Base-by-base conservation (phyloP, 1,284 basidiomycete species). In the Ganoderma sp. region DNA sequence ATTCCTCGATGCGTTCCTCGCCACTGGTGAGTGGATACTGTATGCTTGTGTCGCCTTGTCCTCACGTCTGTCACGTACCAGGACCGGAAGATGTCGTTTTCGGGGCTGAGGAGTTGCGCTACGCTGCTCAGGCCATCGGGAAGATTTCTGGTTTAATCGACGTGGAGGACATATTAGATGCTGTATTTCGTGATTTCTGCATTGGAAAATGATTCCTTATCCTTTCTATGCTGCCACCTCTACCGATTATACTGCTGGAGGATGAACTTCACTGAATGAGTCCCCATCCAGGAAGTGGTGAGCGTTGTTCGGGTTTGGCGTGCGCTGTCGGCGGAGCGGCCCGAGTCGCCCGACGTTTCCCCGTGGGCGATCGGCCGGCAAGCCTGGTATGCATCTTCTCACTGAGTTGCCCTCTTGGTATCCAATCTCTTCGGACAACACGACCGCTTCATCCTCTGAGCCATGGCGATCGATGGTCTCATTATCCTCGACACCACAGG, bases 391-490 rank as follows among this genome's bases (percentile, higher is more conserved):
- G 14, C 42, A 14, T 45, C 43, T 45, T 8, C 43, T 45, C 19
- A 19, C 43, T 7, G 19, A n/a, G 14, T 43, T 17, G 42, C 43
- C 2, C 43, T n/a, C 15, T 43, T 17, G 42, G 42, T n/a, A 45
- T 7, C 43, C 6, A n/a, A 45, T 52, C 22, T 25, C 22, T 10
- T 17, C 4, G 45, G n/a, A 48, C n/a, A 12, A 25, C 25, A 50
- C 48, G 22, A 25, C 48, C 0, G 48, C 10, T 25, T 4, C 9
- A 15, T 3, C 12, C 22, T 52, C 25, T 22, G 10, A 22, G 25
- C 22, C 12, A 93, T 96, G 86, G 88, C 87, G 67, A 91, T 98
- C 78, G 96, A 98, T 81, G 96, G 96, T 14, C 84, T 98, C 70
- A 96, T 98, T 76, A 91, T 97, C 70, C 84, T 97, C 65, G 95